phyloP scores from a whole-genome alignment of 2,329 filamentous ascomycete genomes.

The Trichoderma sp. region DNA sequence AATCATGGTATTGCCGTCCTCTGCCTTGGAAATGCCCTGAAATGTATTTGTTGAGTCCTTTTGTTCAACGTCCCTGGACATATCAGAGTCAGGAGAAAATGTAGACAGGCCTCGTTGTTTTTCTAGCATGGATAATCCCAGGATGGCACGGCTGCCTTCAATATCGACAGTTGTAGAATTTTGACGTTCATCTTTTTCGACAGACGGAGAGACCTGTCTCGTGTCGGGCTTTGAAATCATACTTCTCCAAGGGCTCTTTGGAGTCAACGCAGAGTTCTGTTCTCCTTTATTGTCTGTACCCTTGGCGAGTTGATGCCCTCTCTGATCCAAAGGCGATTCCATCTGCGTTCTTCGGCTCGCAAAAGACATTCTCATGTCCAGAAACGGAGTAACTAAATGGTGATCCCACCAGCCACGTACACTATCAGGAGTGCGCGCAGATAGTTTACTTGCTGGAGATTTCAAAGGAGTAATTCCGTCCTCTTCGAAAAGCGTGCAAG shows the following conservation, averaged over 20 bases:
- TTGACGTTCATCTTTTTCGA: neutral
- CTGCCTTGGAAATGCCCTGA: neutral
- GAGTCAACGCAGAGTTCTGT: neutral
- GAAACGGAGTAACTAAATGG: constrained; percentile 71
- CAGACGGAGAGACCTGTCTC: neutral
- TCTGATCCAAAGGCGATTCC: constrained; percentile 36
- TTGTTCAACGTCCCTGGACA: neutral
- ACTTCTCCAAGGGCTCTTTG: constrained; percentile 18
- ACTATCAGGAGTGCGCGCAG: constrained; percentile 47
- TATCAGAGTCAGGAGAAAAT: neutral
- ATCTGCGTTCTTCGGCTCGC: constrained; percentile 41
- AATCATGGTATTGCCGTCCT: constrained; percentile 22
- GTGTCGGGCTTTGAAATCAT: neutral
- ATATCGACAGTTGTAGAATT: neutral
- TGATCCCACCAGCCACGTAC: constrained; percentile 75
- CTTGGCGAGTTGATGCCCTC: neutral
- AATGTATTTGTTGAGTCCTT: neutral
- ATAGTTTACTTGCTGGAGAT: constrained; percentile 42
- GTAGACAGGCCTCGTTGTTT: neutral
- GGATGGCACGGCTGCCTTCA: neutral
- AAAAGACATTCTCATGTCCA: constrained; percentile 48
- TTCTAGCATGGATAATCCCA: constrained; percentile 12
- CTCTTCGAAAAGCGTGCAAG: constrained; percentile 70
- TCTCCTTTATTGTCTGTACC: neutral
- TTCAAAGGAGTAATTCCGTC: constrained; percentile 53